A percentile compares a stretch with the other conserved stretches of the same genome.
Conservation (phyloP, 1,284 basidiomycete species). For the Fomitopsis betulina region DNA sequence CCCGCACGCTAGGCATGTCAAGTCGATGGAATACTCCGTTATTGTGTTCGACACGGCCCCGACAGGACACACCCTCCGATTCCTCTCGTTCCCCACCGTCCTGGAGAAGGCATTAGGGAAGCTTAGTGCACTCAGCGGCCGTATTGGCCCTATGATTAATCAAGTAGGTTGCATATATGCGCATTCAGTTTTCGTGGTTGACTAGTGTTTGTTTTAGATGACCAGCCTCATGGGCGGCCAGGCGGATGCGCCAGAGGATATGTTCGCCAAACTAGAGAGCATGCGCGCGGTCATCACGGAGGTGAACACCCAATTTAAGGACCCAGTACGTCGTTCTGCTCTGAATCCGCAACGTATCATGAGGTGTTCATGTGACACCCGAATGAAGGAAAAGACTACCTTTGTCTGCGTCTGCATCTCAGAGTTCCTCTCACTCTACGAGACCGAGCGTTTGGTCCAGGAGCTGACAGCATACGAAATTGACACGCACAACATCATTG, state of each 20-base stretch:
- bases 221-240: constrained; percentile 92
- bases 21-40: constrained; percentile 99
- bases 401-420: constrained; percentile 99
- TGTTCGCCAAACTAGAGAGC: constrained; percentile 96
- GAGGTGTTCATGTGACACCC: background rate
- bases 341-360: background rate
- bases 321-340: constrained; percentile 63
- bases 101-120: constrained; percentile 98
- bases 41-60: constrained; percentile 99
- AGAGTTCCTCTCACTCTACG: constrained; percentile 96
- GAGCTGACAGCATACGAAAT: constrained; percentile 96
- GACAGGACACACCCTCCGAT: constrained; percentile 96
- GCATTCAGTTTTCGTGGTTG: background rate
- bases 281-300: constrained; percentile 98
- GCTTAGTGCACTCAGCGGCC: constrained; percentile 84
- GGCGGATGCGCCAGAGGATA: constrained; percentile 87
- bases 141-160: constrained; percentile 96
- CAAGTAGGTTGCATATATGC: constrained; percentile 44
- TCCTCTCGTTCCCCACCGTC: constrained; percentile 96
- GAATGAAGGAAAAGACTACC: constrained; percentile 85
- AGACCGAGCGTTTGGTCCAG: constrained; percentile 96
- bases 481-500: constrained; percentile 98
- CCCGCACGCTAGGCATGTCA: constrained; percentile 76
- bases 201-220: constrained; percentile 52
- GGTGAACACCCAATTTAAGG: constrained; percentile 99